phyloP scores from a whole-genome alignment of 2,329 filamentous ascomycete species.

The Scedosporium minutisporum region DNA sequence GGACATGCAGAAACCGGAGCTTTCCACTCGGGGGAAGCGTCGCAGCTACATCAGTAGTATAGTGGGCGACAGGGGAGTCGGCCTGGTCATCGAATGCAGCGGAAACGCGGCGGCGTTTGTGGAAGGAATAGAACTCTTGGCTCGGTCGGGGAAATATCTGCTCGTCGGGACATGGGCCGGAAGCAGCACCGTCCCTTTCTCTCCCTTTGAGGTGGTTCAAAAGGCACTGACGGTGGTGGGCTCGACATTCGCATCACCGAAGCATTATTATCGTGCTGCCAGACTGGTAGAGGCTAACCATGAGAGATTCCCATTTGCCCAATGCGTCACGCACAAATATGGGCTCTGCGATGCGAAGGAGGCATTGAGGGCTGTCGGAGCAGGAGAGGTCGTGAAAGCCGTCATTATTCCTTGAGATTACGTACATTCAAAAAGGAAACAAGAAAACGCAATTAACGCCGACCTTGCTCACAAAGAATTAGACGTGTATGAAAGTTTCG shows the following conservation, averaged over 20 bases:
- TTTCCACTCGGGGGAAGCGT: not conserved
- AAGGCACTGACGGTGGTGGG: not conserved
- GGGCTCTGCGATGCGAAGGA: not conserved
- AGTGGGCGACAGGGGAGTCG: not conserved
- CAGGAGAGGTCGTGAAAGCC: not conserved
- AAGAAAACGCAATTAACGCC: no score
- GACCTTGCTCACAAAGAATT: no score
- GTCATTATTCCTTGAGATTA: conserved; percentile 2
- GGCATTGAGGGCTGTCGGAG: not conserved
- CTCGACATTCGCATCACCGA: conserved; percentile 1
- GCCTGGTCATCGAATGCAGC: conserved; percentile 4
- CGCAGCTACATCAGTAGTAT: not conserved
- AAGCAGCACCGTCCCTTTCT: not conserved
- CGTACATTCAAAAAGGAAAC: no score
- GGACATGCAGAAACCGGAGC: not conserved
- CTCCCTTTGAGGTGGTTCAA: conserved; percentile 3
- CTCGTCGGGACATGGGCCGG: conserved; percentile 4
- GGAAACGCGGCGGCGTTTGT: not conserved
- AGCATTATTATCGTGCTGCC: not conserved
- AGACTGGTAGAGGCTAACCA: conserved; percentile 1
- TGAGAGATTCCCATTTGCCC: not conserved
- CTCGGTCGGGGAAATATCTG: not conserved
- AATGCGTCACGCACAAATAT: conserved; percentile 1
- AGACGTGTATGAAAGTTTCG: no score
- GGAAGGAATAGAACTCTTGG: not conserved